Evolutionary conservation across 805 yeast species (phyloP), one percentile per base, ranked within the genome.

Genomic region (Sugiyamaella mastotermitis): DNA sequence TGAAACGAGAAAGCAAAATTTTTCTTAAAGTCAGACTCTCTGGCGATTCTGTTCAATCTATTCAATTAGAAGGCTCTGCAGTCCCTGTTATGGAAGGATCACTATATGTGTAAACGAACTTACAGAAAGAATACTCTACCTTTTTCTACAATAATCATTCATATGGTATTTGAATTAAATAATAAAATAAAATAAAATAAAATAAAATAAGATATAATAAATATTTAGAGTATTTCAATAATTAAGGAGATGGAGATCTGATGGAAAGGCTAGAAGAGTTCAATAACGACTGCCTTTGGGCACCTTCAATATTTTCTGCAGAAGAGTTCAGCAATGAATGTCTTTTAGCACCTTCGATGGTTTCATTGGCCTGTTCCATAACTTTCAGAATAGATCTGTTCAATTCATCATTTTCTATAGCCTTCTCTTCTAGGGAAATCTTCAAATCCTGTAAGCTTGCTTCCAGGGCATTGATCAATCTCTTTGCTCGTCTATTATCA

Each of bases 361-460:
- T 49, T 26, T 48, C 49, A 24, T 41, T 47, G 14, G 55, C 55
- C 22, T 49, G 53, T 19, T 53, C 56, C 47, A 53, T 53, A 11
- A 53, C 56, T 26, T 47, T 48, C 11, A 37, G 37, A 27, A 57
- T 49, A 8, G 58, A 51, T 17, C 58, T 33, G 22, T 47, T 46
- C 23, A 57, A 47, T 34, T 55, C 60, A 33, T 58, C 62, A 41
- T 58, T 58, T 35, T 60, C 65, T 45, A 60, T 51, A 6, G 55
- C 53, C 45, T 52, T 51, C 31, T 59, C 63, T 41, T 60, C 64
- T 4, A 60, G 45, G 3, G 61, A 47, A 22, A 60, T 46, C 43
- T 60, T 58, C 18, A 55, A 48, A 27, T 60, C 65, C 31, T 53
- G 56, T 21, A 59, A 29, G 17, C 47, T 46, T 3, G 57, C 43